A percentile compares a stretch with the other conserved stretches of the same genome.
These are phyloP conservation scores for Henningerozyma blattae DNA, from an alignment of 805 yeast species.

Conservation along the genomic window DNA sequence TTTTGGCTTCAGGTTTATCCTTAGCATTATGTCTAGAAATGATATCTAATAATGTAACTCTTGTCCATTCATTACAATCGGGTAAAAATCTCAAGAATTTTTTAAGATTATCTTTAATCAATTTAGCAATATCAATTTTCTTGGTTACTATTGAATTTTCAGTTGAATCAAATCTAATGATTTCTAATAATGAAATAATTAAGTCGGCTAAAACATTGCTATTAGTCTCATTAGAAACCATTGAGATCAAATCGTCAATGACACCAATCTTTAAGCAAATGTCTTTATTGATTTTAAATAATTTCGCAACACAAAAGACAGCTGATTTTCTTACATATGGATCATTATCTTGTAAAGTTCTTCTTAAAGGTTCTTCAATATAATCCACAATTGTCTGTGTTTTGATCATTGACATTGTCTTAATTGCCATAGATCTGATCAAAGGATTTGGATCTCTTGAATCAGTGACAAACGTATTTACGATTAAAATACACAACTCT, in stretches of 20 bases:
- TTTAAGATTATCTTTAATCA: slow-evolving; percentile 24
- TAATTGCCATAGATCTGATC: slow-evolving; percentile 86
- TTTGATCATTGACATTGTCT: slow-evolving; percentile 97
- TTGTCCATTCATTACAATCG: slow-evolving; percentile 95
- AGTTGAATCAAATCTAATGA: slow-evolving; percentile 51
- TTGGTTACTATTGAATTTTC: slow-evolving; percentile 31
- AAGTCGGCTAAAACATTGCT: slow-evolving; percentile 98
- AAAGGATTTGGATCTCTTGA: slow-evolving; percentile 93
- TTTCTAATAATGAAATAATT: slow-evolving; percentile 72
- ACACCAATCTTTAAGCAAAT: slow-evolving; percentile 83
- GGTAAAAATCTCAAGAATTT: slow-evolving; percentile 56
- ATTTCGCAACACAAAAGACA: slow-evolving; percentile 89
- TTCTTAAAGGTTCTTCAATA: slow-evolving; percentile 75
- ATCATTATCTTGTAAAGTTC: slow-evolving; percentile 80
- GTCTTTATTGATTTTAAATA: slow-evolving; percentile 72
- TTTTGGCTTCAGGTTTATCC: slow-evolving; percentile 57
- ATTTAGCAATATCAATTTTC: slow-evolving; percentile 12
- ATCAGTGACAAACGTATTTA: slow-evolving; percentile 88
- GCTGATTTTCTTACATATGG: slow-evolving; percentile 97
- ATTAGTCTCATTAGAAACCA: slow-evolving; percentile 66
- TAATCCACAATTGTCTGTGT: slow-evolving; percentile 93
- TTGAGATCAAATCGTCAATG: slow-evolving; percentile 44
- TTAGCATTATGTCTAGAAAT: slow-evolving; percentile 54
- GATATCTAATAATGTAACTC: slow-evolving; percentile 77
- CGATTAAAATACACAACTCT: slow-evolving; percentile 87